Conservation (phyloP, 352 stramenopile genomes). For the Globisporangium perplexum region DNA sequence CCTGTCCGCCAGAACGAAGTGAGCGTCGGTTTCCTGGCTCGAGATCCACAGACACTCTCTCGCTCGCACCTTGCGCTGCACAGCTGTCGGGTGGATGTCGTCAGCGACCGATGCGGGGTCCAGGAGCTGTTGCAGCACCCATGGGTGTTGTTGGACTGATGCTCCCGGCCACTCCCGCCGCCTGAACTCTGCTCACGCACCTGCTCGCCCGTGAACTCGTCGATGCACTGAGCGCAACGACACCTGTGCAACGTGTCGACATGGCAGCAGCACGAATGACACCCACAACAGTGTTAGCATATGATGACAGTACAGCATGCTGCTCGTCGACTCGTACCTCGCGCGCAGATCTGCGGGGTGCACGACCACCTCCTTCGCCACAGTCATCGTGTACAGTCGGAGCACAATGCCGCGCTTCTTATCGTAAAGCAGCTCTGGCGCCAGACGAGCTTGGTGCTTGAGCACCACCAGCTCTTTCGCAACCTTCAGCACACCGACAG, state of each 20-base stretch:
- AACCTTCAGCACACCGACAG: constrained; percentile 23
- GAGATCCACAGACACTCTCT: not conserved
- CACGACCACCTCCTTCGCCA: constrained; percentile 69
- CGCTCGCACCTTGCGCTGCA: constrained; percentile 69
- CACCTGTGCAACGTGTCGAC: constrained; percentile 31
- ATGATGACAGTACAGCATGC: not conserved
- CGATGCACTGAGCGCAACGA: constrained; percentile 80
- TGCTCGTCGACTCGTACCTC: constrained; percentile 26
- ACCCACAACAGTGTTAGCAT: not conserved
- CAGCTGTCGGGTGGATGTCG: constrained; percentile 72
- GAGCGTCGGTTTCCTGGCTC: not conserved
- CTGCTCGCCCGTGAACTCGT: constrained; percentile 82
- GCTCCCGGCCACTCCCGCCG: not conserved
- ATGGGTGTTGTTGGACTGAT: not conserved
- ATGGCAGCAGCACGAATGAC: not conserved
- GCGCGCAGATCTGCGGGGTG: constrained; percentile 71
- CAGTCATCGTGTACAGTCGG: constrained; percentile 61
- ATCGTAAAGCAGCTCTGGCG: constrained; percentile 76
- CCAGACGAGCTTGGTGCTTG: constrained; percentile 60
- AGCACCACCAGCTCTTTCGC: constrained; percentile 76
- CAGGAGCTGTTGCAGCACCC: constrained; percentile 39
- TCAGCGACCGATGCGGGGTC: constrained; percentile 63
- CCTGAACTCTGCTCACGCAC: constrained; percentile 19
- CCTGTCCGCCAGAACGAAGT: constrained; percentile 41
- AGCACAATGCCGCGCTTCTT: constrained; percentile 75